phyloP scores from a whole-genome alignment of 208 protist species.

The Trypanosoma conorhini region DNA sequence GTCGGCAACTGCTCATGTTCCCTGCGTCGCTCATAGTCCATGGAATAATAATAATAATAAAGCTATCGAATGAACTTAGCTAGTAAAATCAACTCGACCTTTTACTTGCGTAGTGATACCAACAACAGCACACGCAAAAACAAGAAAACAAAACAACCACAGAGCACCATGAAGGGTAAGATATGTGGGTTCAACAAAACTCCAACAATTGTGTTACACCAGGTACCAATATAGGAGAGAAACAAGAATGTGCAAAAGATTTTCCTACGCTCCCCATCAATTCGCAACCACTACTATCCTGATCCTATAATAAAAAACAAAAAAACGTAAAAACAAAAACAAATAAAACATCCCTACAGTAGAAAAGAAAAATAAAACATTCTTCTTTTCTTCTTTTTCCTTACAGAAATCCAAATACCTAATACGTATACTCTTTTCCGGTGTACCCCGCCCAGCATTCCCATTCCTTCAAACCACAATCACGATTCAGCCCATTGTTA shows the following conservation, averaged over 20 bases:
- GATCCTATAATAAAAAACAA: conserved; percentile 2
- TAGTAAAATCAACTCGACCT: conserved; percentile 1
- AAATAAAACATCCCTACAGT: conserved; percentile 14
- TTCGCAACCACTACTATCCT: conserved; percentile 13
- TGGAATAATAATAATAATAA: background rate
- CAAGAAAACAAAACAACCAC: conserved; percentile 15
- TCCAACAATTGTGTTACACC: background rate
- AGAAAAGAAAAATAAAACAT: conserved; percentile 22
- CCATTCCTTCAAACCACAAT: conserved; percentile 85
- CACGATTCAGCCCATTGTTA: conserved; percentile 91
- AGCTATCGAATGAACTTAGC: background rate
- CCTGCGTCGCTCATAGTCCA: conserved; percentile 12
- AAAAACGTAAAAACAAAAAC: conserved; percentile 4
- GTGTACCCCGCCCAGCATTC: conserved; percentile 90
- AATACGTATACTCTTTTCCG: conserved; percentile 89
- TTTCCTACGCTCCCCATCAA: background rate
- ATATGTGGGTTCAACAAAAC: background rate
- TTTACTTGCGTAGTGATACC: conserved; percentile 3
- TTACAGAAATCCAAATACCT: conserved; percentile 17
- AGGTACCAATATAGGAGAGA: background rate
- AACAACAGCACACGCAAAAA: background rate
- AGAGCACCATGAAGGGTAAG: background rate
- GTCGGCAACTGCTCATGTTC: background rate
- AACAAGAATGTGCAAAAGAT: background rate
- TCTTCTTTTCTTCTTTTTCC: background rate